phyloP scores from a whole-genome alignment of 1,284 basidiomycete species.

The Coriolopsis trogii region DNA sequence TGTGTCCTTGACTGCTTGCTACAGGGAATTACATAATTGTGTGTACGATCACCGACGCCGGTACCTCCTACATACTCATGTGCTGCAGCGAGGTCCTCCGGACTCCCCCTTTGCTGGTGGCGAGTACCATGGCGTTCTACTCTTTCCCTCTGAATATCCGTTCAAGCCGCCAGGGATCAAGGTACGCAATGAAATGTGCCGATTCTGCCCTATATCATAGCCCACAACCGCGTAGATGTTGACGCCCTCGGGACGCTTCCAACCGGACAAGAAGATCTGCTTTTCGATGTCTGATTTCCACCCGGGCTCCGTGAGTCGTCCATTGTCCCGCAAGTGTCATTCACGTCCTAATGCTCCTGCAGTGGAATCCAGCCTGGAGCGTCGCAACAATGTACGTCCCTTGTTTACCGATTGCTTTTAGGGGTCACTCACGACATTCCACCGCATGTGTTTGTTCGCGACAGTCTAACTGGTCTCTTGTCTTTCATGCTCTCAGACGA shows the following conservation, averaged over 20 bases:
- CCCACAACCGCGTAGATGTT: slow-evolving; percentile 64
- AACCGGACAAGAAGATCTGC: slow-evolving; percentile 93
- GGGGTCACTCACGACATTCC: no score
- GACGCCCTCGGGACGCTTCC: slow-evolving; percentile 92
- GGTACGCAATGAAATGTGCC: slow-evolving; percentile 44
- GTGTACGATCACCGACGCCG: slow-evolving; percentile 27
- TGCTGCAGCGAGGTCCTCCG: slow-evolving; percentile 81
- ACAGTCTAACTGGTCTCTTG: slow-evolving; percentile 88
- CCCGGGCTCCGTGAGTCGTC: slow-evolving; percentile 75
- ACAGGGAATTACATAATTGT: slow-evolving; percentile 93
- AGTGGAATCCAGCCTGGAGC: slow-evolving; percentile 95
- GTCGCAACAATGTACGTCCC: slow-evolving; percentile 83
- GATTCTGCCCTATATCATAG: not conserved
- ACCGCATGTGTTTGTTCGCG: slow-evolving; percentile 3
- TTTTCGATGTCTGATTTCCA: slow-evolving; percentile 97
- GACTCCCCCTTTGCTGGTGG: slow-evolving; percentile 93
- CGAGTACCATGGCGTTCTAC: slow-evolving; percentile 89
- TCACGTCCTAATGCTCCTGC: slow-evolving; percentile 10
- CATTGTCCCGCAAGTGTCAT: not conserved
- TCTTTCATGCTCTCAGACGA: slow-evolving; percentile 97
- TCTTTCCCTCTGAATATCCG: slow-evolving; percentile 92
- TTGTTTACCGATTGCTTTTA: not conserved
- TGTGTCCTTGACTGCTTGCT: slow-evolving; percentile 9
- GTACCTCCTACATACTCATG: slow-evolving; percentile 12
- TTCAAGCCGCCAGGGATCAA: slow-evolving; percentile 97